Evolutionary conservation across 2,329 filamentous ascomycete genomes (phyloP), one percentile per base, ranked within the genome.

Genomic region (Knufia petricola): DNA sequence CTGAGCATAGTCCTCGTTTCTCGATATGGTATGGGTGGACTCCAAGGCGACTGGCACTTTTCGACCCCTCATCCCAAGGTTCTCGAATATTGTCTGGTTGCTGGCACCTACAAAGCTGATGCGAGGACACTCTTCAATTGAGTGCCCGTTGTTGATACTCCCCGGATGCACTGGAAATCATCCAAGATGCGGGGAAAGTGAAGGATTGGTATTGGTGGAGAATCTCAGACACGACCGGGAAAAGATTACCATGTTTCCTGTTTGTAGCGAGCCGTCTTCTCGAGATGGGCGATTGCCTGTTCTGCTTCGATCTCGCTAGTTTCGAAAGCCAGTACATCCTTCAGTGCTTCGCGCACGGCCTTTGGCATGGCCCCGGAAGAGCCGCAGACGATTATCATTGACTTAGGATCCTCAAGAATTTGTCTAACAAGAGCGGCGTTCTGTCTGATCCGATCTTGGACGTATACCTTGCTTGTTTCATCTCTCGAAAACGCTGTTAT

Each of bases 401-500:
- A 81, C 0, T 65, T 57, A 10, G 68, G 60, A 30, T 72, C 67
- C 30, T 71, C 64, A 3, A 85, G 60, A n/a, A 77, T 61, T 12
- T 69, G 61, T 56, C 71, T 77, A 1, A 83, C 69, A 10, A 70
- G 56, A 6, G 59, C 57, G 2, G 67, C 68, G 24, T 79, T 66
- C 54, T 76, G 67, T 1, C 73, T 70, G 13, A 85, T 69, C 2
- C 75, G 64, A 58, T 84, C 76, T 61, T 87, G 83, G 1, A 86
- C 82, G 55, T 87, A 87, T 6, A 80, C 63, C 60, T 82, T 84
- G 46, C 75, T 67, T 28, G 58, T 61, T 60, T 84, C 79, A 55
- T 88, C 84, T 32, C 85, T 68, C 2, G 84, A 87, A 61, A 87
- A 87, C 0, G 84, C 84, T 0, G 79, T 75, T 45, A 75, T 68